phyloP scores from a whole-genome alignment of 352 stramenopile genomes.

The Phytopythium boreale region DNA sequence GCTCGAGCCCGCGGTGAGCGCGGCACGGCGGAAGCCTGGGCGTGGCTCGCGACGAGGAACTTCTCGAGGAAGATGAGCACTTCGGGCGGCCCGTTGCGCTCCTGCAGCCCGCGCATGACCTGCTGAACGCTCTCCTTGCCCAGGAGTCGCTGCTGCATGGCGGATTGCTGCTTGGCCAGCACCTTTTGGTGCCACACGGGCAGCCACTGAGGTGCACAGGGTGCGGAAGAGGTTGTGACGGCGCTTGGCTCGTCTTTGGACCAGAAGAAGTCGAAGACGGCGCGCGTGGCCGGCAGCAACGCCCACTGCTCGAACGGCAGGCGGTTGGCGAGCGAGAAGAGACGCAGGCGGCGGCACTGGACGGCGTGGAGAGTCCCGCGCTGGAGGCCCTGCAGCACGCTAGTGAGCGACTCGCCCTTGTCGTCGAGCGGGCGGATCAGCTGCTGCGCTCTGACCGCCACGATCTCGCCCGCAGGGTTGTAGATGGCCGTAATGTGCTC shows the following conservation, averaged over 20 bases:
- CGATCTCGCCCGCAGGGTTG: slow-evolving; percentile 38
- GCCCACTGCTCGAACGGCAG: slow-evolving; percentile 49
- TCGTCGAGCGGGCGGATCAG: slow-evolving; percentile 41
- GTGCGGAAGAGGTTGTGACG: neutral
- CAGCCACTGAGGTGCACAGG: neutral
- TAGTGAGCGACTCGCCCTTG: slow-evolving; percentile 26
- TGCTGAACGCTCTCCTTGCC: slow-evolving; percentile 57
- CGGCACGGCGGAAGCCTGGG: neutral
- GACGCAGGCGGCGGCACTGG: slow-evolving; percentile 45
- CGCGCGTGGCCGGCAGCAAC: slow-evolving; percentile 25
- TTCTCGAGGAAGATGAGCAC: slow-evolving; percentile 41
- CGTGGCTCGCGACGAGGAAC: slow-evolving; percentile 29
- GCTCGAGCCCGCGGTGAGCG: neutral
- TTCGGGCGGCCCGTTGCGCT: slow-evolving; percentile 30
- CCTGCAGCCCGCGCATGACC: slow-evolving; percentile 33
- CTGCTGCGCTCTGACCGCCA: slow-evolving; percentile 47
- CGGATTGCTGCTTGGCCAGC: slow-evolving; percentile 35
- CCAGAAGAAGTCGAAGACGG: slow-evolving; percentile 49
- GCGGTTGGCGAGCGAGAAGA: slow-evolving; percentile 50
- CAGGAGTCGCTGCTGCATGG: slow-evolving; percentile 47
- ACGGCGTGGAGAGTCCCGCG: slow-evolving; percentile 20
- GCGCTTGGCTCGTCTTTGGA: neutral
- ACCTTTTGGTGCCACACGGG: slow-evolving; percentile 51
- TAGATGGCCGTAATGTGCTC: slow-evolving; percentile 55
- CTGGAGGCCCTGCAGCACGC: slow-evolving; percentile 29